A percentile compares a stretch with the other conserved stretches of the same genome.
Evolutionary conservation across 129 eudicot genomes (phyloP).

Genomic region (Solidago caesia): DNA sequence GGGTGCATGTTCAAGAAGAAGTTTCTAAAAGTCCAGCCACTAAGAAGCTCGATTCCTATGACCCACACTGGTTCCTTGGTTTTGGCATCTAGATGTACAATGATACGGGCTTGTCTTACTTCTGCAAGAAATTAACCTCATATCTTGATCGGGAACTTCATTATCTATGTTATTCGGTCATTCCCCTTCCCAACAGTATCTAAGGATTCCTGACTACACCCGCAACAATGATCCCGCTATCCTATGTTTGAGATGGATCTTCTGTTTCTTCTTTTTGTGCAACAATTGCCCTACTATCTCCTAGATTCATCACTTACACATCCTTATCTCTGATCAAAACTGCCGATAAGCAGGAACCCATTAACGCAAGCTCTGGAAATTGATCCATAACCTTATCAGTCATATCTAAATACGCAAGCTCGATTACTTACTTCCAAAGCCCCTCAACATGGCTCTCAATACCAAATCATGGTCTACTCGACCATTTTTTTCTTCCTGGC

Average conservation of each 20-base stretch:
- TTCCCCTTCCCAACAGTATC: slow-evolving; percentile 36
- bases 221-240: slow-evolving; percentile 33
- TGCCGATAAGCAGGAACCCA: slow-evolving; percentile 72
- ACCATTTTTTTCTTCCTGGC: too few species aligned
- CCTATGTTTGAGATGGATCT: slow-evolving; percentile 38
- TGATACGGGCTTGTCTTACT: too few species aligned
- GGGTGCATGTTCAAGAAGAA: slow-evolving; percentile 70
- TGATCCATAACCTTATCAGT: slow-evolving; percentile 94
- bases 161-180: slow-evolving; percentile 4
- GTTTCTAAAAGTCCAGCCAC: slow-evolving; percentile 78
- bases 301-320: slow-evolving; percentile 98
- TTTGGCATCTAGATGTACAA: slow-evolving; percentile 81
- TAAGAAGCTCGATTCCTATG: slow-evolving; percentile 77
- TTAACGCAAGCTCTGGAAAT: slow-evolving; percentile 94
- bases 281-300: slow-evolving; percentile 97
- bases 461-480: too few species aligned
- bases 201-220: too few species aligned
- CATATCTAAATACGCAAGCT: slow-evolving; percentile 82
- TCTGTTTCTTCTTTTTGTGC: slow-evolving; percentile 53
- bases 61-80: slow-evolving; percentile 75
- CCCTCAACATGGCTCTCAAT: slow-evolving; percentile 84
- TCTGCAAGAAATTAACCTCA: too few species aligned
- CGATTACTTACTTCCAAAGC: slow-evolving; percentile 87
- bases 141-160: slow-evolving; percentile 16
- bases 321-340: slow-evolving; percentile 95